phyloP scores from a whole-genome alignment of 768 basidiomycete species.

The Tricholoma hemisulphureum region DNA sequence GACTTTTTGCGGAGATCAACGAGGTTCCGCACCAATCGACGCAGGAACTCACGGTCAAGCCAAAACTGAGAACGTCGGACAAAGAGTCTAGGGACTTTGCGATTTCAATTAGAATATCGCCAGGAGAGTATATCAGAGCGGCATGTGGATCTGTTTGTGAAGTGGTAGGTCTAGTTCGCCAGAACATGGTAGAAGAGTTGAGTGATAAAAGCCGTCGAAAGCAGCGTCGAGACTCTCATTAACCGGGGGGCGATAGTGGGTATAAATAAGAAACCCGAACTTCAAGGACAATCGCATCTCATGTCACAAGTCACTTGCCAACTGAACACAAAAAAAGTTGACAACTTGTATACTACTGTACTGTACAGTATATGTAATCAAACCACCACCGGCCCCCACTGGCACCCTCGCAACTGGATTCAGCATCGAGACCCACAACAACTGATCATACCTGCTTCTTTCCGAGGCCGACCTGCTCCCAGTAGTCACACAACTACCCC shows the following conservation, averaged over 20 bases:
- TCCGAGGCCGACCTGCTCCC: too few relatives aligned
- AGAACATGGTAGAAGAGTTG: constrained; percentile 11
- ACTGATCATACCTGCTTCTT: too few relatives aligned
- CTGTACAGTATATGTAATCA: too few relatives aligned
- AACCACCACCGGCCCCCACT: too few relatives aligned
- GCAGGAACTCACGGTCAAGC: constrained; percentile 50
- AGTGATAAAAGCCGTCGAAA: background rate
- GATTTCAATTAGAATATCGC: constrained; percentile 68
- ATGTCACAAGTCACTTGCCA: background rate
- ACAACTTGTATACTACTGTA: too few relatives aligned
- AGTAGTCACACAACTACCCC: too few relatives aligned
- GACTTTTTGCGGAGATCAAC: constrained; percentile 44
- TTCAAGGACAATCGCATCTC: background rate
- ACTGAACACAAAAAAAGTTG: background rate
- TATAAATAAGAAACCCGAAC: background rate
- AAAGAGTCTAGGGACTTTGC: constrained; percentile 51
- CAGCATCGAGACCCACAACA: too few relatives aligned
- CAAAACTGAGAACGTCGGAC: constrained; percentile 57
- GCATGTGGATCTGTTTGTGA: background rate
- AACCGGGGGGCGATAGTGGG: constrained; percentile 3
- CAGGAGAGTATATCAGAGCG: constrained; percentile 35
- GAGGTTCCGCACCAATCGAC: background rate
- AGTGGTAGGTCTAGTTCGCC: background rate
- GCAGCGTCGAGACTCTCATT: constrained; percentile 2
- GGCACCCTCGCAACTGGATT: too few relatives aligned